Base-by-base conservation (phyloP, 2,329 filamentous ascomycete species). In the Canariomyces notabilis region DNA sequence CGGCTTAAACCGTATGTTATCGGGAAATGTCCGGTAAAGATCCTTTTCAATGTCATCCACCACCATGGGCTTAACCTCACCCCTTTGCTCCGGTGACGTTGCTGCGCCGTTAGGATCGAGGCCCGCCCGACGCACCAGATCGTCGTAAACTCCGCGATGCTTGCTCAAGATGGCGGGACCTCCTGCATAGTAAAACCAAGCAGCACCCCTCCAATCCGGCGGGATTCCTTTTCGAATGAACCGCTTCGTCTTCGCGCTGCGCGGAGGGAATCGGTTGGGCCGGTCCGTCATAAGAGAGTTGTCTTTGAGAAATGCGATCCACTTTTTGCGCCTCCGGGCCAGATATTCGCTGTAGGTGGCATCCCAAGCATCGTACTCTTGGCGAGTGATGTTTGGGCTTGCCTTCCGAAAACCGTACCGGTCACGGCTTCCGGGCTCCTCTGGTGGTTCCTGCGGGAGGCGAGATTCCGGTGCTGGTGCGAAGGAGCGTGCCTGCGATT, bases 171-270 rank as follows among this genome's bases (percentile, higher is more conserved):
- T 85, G 37, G 83, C 81, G 19, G 89, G 89, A 1, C 91, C 91
- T 16, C 89, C 89, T 9, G 89, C 89, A 63, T 96, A 97, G 69
- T 87, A 96, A 65, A 95, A 97, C 91, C 91, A 97, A 37, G 91
- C 91, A 5, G 87, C 85, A n/a, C 91, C 91, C 59, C 91, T 81
- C 82, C 89, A 95, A 55, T 95, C 89, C 0, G 90, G 88, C 3
- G 91, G 91, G 40, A 96, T 91, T 14, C 91, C 91, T 66, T 96
- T 97, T 42, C 90, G 82, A 39, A 95, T 80, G 62, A 93, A 96
- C 15, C 89, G 79, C 67, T 94, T 95, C 35, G 93, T 81, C 66
- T 94, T 95, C 37, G 83, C 79, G 40, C 82, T 87, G 43, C 83
- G 85, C 1, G 84, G 77, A 1, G 91, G 91, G 57, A 97, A 97